phyloP scores from a whole-genome alignment of 306 rosid genomes.

The Cucurbita moschata region DNA sequence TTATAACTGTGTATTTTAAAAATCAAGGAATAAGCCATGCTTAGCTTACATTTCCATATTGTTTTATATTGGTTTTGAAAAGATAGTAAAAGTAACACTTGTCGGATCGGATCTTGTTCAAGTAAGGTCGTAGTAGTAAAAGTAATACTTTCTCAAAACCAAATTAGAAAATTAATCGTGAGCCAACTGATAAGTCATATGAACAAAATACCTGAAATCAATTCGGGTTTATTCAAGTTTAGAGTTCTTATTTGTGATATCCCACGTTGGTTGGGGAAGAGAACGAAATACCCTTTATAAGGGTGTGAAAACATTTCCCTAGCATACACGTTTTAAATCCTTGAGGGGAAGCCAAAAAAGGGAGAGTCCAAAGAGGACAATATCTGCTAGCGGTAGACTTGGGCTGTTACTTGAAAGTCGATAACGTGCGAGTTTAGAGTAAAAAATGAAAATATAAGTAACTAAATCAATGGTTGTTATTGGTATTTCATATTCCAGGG shows the following conservation, averaged over 20 bases:
- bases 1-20: not conserved
- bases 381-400: too few relatives aligned
- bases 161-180: not conserved
- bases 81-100: too few relatives aligned
- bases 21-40: not conserved
- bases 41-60: not conserved
- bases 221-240: not conserved
- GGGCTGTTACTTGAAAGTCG: not conserved
- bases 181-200: not conserved
- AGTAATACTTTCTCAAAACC: not conserved
- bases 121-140: not conserved
- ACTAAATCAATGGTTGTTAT: not conserved
- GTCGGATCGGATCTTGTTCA: too few relatives aligned
- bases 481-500: slow-evolving; percentile 37
- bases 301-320: too few relatives aligned
- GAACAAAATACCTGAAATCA: not conserved
- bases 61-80: not conserved
- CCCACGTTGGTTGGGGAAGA: too few relatives aligned
- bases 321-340: too few relatives aligned
- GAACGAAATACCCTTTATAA: too few relatives aligned
- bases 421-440: not conserved
- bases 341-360: too few relatives aligned
- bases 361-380: too few relatives aligned
- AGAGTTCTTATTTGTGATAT: not conserved
- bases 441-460: not conserved